Evolutionary conservation across 2,329 filamentous ascomycete species (phyloP).

Genomic region (Dothistroma septosporum): DNA sequence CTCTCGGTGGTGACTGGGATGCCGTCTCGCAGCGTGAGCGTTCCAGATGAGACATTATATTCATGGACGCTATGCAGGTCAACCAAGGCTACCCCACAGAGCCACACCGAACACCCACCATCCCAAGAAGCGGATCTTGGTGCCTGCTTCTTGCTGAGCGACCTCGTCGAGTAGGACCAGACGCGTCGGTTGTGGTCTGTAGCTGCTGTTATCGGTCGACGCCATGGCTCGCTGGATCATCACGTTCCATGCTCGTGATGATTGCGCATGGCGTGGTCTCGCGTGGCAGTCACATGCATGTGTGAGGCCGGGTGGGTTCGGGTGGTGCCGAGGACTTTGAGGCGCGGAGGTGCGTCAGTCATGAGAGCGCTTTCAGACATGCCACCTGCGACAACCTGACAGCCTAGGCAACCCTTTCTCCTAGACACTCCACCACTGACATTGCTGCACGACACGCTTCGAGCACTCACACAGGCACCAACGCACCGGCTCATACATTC

Average conservation of each 20-base stretch:
- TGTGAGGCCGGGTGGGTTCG: not conserved
- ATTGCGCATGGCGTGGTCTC: not conserved
- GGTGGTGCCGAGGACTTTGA: not conserved
- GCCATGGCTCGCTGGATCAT: constrained; percentile 8
- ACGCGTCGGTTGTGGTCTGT: constrained; percentile 52
- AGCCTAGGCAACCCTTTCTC: not conserved
- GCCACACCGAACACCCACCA: constrained; percentile 59
- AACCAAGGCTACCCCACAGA: not conserved
- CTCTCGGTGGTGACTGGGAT: constrained; percentile 47
- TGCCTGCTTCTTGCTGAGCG: constrained; percentile 42
- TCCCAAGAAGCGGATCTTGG: constrained; percentile 89
- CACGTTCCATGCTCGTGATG: not conserved
- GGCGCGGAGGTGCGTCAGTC: not conserved
- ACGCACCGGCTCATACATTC: not conserved
- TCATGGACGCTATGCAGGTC: constrained; percentile 51
- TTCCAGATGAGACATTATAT: constrained; percentile 56
- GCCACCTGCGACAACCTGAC: not conserved
- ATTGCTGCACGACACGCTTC: not conserved
- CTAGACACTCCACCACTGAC: not conserved
- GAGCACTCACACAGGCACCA: not conserved
- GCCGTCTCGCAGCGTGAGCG: constrained; percentile 64
- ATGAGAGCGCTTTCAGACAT: not conserved
- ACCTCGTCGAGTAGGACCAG: constrained; percentile 49
- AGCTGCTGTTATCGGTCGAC: constrained; percentile 7
- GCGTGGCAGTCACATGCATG: constrained; percentile 6